A percentile compares a stretch with the other conserved stretches of the same genome.
Evolutionary conservation across 2,329 filamentous ascomycete species (phyloP).

Genomic region (Phaeosphaeria sp.): DNA sequence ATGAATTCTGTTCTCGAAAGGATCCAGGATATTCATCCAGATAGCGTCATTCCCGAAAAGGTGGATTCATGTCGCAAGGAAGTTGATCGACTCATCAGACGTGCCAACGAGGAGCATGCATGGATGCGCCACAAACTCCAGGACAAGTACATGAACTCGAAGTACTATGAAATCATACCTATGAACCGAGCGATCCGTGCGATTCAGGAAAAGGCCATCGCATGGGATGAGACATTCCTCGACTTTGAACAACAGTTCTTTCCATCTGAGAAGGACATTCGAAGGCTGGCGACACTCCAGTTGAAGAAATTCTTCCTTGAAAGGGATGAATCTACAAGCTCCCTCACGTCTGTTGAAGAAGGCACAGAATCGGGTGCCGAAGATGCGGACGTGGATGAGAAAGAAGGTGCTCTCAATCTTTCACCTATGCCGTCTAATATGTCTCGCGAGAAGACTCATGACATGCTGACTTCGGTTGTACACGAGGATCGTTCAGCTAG

Average conservation of each 20-base stretch:
- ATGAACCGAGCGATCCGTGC: slow-evolving; percentile 87
- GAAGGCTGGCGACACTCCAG: slow-evolving; percentile 88
- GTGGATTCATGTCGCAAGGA: slow-evolving; percentile 81
- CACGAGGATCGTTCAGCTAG: slow-evolving; percentile 63
- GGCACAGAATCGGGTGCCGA: slow-evolving; percentile 56
- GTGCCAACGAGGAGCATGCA: slow-evolving; percentile 82
- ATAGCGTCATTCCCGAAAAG: slow-evolving; percentile 89
- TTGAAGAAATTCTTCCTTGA: slow-evolving; percentile 95
- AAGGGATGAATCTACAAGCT: slow-evolving; percentile 78
- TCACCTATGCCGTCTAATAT: slow-evolving; percentile 51
- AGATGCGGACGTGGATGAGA: slow-evolving; percentile 39
- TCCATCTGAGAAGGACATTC: slow-evolving; percentile 93
- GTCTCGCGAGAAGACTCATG: slow-evolving; percentile 68
- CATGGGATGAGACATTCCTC: slow-evolving; percentile 90
- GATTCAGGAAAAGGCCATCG: slow-evolving; percentile 89
- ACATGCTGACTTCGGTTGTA: slow-evolving; percentile 70
- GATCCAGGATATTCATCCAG: slow-evolving; percentile 86
- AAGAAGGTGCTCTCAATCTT: slow-evolving; percentile 33
- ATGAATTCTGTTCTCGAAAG: slow-evolving; percentile 85
- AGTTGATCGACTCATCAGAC: slow-evolving; percentile 78
- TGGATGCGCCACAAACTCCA: slow-evolving; percentile 79
- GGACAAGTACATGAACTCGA: slow-evolving; percentile 88
- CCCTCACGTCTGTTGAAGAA: slow-evolving; percentile 73
- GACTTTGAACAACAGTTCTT: slow-evolving; percentile 94
- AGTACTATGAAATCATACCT: slow-evolving; percentile 96